These are phyloP conservation scores for Arachnomyces sp. DNA, from an alignment of 2,329 filamentous ascomycete genomes.

Conservation along the genomic window DNA sequence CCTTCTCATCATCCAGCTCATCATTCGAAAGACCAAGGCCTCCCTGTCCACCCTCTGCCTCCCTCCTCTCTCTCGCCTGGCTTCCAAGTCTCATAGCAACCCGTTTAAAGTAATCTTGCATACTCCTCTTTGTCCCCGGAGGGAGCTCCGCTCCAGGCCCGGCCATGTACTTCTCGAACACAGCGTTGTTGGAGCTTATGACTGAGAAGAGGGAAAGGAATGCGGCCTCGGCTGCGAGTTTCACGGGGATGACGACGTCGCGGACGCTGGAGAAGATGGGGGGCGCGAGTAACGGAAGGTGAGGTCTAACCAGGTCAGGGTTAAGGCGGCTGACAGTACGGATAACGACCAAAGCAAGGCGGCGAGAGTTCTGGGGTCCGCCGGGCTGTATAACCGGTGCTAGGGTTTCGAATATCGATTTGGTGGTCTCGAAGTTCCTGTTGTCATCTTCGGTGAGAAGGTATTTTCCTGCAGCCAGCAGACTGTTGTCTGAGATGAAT, in stretches of 20 bases:
- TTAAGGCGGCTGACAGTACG: constrained; percentile 75
- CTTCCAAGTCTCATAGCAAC: constrained; percentile 75
- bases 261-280: constrained; percentile 84
- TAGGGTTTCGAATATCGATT: constrained; percentile 71
- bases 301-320: constrained; percentile 71
- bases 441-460: constrained; percentile 57
- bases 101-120: constrained; percentile 95
- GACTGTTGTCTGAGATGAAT: constrained; percentile 80
- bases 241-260: constrained; percentile 87
- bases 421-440: constrained; percentile 63
- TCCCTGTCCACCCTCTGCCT: constrained; percentile 83
- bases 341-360: constrained; percentile 76
- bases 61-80: constrained; percentile 79
- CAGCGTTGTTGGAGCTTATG: constrained; percentile 71
- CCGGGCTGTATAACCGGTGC: constrained; percentile 69
- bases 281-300: constrained; percentile 69
- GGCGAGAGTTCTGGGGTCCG: constrained; percentile 70
- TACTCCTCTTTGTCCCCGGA: constrained; percentile 70
- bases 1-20: constrained; percentile 86
- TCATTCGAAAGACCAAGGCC: constrained; percentile 81
- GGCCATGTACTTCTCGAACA: constrained; percentile 86
- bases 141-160: constrained; percentile 58
- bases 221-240: constrained; percentile 86
- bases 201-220: constrained; percentile 88
- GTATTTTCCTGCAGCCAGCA: constrained; percentile 86